Evolutionary conservation across 106 monocot genomes (phyloP), one percentile per base, ranked within the genome.

Genomic region (Chionographis japonica): DNA sequence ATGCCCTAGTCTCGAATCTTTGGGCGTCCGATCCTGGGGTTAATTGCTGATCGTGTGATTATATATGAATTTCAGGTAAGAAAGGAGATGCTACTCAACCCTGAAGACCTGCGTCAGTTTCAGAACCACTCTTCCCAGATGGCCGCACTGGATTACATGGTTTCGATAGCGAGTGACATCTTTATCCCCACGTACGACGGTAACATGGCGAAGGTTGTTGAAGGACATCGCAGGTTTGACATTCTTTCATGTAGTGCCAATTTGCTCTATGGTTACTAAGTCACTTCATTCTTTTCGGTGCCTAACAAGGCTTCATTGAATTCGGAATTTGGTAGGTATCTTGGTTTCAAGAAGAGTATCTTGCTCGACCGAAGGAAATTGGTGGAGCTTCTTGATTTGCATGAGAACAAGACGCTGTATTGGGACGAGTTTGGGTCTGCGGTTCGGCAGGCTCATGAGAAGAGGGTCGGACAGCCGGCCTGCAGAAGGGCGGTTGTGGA

Each of bases 201-300:
- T 16, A 90, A 90, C 79, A 91, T 91, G 90, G 90, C 86, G 18
- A 91, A 91, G 70, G 86, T 90, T 52, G 86, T 90, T 41, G 86
- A 90, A 68, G 90, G 90, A 4, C 86, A 91, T 56, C 72, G 86
- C 52, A 91, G 90, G 90, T 86, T 54, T 37, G 62, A 56, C 56
- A 51, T 10, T 13, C 15, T 37, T n/a, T 7, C 43, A 18, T 56
- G 46, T 57, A 19, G 58, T 58, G 12, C 4, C 56, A 56, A n/a
- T 58, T 58, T 58, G 6, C 18, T 36, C 35, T 58, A 2, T 27
- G 27, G 0, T 46, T 46, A 0, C 2, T 46, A 0, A 46, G 46
- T 46, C 0, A 10, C 46, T 46, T 6, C 27, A 6, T 46, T 46
- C 1, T 46, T 10, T 46, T 5, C 8, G 4, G 16, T 8, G 17